Conservation (phyloP, 2,329 filamentous ascomycete species). For the Verticillium dahliae region DNA sequence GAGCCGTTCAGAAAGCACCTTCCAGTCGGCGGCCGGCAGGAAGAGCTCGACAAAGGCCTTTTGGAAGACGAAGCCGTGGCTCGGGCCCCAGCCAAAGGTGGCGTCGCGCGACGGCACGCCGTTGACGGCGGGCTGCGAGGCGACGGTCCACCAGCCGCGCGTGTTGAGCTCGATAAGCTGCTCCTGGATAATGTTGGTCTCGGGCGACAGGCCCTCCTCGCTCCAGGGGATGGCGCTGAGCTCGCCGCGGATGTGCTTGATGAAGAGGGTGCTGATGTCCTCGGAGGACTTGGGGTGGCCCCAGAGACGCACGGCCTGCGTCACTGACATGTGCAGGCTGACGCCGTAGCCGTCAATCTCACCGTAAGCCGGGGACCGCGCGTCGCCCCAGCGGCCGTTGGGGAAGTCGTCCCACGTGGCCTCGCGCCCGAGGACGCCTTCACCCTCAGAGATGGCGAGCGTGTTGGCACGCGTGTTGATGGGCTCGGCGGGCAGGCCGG, state of each 20-base stretch:
- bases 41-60: conserved; percentile 99
- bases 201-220: conserved; percentile 77
- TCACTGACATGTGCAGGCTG: conserved; percentile 84
- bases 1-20: conserved; percentile 44
- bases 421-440: conserved; percentile 82
- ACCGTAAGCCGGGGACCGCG: conserved; percentile 86
- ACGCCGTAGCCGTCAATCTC: conserved; percentile 98
- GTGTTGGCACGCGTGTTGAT: conserved; percentile 78
- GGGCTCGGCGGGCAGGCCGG: conserved; percentile 65
- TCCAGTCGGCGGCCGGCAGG: conserved; percentile 68
- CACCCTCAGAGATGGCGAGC: conserved; percentile 88
- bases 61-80: conserved; percentile 91
- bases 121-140: conserved; percentile 90
- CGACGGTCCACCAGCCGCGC: conserved; percentile 92
- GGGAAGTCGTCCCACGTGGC: conserved; percentile 99
- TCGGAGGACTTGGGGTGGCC: conserved; percentile 61
- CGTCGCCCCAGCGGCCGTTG: conserved; percentile 92
- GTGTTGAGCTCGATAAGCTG: conserved; percentile 71
- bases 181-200: conserved; percentile 74
- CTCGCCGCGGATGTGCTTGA: conserved; percentile 71
- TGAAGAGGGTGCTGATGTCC: conserved; percentile 78
- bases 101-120: conserved; percentile 69
- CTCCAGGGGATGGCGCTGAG: conserved; percentile 86
- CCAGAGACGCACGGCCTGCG: conserved; percentile 80
- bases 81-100: conserved; percentile 89